Conservation (phyloP, 2,329 filamentous ascomycete species). For the Sclerotiophoma versabilis region DNA sequence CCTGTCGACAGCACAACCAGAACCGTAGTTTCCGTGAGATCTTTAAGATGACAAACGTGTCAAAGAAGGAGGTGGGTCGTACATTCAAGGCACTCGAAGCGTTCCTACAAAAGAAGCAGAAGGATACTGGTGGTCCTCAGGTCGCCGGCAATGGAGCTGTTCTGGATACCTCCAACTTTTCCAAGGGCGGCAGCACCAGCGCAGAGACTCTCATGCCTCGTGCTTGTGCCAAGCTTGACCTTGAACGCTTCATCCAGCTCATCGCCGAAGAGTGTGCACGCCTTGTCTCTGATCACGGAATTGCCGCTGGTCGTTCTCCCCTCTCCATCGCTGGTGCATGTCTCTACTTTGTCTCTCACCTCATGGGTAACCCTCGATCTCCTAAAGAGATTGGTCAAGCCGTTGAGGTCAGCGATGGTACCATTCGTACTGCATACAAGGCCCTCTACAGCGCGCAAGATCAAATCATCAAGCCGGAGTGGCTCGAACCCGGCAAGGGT, state of each 20-base stretch:
- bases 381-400: conserved; percentile 88
- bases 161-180: conserved; percentile 65
- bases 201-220: conserved; percentile 86
- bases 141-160: conserved; percentile 50
- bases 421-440: conserved; percentile 95
- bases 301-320: conserved; percentile 90
- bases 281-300: conserved; percentile 77
- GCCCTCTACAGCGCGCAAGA: conserved; percentile 79
- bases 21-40: conserved; percentile 94
- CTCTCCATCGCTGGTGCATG: conserved; percentile 93
- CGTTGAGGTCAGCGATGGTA: conserved; percentile 93
- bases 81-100: conserved; percentile 93
- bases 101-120: conserved; percentile 75
- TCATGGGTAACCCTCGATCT: conserved; percentile 78
- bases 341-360: conserved; percentile 92
- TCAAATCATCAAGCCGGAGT: conserved; percentile 75
- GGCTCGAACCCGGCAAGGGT: conserved; percentile 68
- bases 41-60: conserved; percentile 88
- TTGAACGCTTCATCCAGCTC: conserved; percentile 78
- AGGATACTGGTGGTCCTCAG: conserved; percentile 30
- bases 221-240: conserved; percentile 83
- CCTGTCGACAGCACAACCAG: conserved; percentile 86
- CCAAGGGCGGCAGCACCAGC: conserved; percentile 70
- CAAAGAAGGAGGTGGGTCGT: conserved; percentile 95
- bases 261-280: conserved; percentile 81